Conservation (phyloP, 768 basidiomycete species). For the Calocera viscosa region DNA sequence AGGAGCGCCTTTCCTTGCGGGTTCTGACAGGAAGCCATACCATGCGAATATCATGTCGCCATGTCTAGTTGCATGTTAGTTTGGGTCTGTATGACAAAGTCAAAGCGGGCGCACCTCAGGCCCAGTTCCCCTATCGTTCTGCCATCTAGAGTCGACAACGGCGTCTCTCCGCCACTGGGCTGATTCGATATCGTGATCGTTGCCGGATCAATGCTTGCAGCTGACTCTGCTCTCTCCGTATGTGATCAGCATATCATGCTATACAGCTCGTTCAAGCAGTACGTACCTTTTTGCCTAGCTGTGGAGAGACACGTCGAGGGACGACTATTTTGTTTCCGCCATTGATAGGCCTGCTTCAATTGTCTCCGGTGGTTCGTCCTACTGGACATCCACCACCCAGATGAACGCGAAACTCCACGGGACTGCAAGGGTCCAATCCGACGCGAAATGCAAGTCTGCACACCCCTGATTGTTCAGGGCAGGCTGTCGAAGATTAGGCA, state of each 20-base stretch:
- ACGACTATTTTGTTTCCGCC: no score
- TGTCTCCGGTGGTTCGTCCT: no score
- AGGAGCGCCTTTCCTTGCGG: conserved; percentile 25
- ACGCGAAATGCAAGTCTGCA: no score
- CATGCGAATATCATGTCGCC: conserved; percentile 83
- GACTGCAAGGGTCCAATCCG: no score
- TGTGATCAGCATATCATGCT: conserved; percentile 10
- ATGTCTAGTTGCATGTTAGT: conserved; percentile 46
- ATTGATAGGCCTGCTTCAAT: no score
- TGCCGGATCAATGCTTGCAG: conserved; percentile 52
- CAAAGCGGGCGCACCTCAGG: conserved; percentile 56
- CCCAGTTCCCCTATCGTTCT: conserved; percentile 59
- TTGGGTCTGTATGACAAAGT: not conserved
- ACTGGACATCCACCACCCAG: no score
- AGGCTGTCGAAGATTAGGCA: no score
- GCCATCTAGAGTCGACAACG: conserved; percentile 48
- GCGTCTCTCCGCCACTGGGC: conserved; percentile 74
- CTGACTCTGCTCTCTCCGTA: conserved; percentile 61
- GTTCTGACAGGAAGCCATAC: conserved; percentile 39
- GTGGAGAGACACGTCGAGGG: no score
- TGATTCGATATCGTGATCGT: conserved; percentile 80
- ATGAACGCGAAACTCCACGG: no score
- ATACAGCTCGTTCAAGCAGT: not conserved
- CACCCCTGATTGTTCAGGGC: no score
- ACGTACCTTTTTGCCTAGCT: conserved; percentile 59